Conservation (phyloP, 495 filamentous ascomycete species). For the Cercophora scortea region DNA sequence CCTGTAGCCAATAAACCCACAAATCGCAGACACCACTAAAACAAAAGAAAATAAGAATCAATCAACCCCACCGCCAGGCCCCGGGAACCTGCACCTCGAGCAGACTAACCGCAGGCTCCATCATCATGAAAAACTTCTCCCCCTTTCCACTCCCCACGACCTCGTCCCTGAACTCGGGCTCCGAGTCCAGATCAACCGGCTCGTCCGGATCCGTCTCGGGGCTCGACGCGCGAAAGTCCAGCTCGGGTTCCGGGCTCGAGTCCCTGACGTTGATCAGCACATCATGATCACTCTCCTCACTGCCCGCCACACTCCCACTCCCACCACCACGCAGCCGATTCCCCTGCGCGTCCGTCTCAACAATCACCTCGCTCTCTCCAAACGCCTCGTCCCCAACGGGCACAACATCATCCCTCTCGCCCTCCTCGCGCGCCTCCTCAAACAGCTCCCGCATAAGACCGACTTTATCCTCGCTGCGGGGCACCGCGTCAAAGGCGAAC, state of each 20-base stretch:
- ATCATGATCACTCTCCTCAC: slow-evolving; percentile 1
- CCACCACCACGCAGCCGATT: neutral
- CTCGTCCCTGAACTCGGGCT: neutral
- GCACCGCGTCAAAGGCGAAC: slow-evolving; percentile 39
- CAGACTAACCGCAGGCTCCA: neutral
- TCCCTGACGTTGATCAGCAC: slow-evolving; percentile 7
- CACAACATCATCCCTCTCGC: neutral
- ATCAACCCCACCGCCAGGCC: neutral
- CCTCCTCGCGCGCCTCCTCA: slow-evolving; percentile 9
- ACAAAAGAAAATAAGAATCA: too few relatives aligned
- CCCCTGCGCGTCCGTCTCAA: slow-evolving; percentile 2
- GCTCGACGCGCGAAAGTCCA: neutral
- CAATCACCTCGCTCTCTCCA: neutral
- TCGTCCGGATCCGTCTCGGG: slow-evolving; percentile 1
- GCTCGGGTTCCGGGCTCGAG: slow-evolving; percentile 5
- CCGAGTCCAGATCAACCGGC: neutral
- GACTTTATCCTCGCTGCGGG: slow-evolving; percentile 26
- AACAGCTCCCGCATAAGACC: slow-evolving; percentile 25
- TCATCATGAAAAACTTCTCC: neutral
- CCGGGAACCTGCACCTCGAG: neutral
- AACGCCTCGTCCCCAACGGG: neutral
- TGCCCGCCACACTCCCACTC: neutral
- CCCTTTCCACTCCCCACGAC: neutral
- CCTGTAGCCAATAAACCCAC: too few relatives aligned
- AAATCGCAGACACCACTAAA: too few relatives aligned